These are phyloP conservation scores for Tolypocladium amazonense DNA, from an alignment of 2,329 filamentous ascomycete genomes.

Conservation along the genomic window DNA sequence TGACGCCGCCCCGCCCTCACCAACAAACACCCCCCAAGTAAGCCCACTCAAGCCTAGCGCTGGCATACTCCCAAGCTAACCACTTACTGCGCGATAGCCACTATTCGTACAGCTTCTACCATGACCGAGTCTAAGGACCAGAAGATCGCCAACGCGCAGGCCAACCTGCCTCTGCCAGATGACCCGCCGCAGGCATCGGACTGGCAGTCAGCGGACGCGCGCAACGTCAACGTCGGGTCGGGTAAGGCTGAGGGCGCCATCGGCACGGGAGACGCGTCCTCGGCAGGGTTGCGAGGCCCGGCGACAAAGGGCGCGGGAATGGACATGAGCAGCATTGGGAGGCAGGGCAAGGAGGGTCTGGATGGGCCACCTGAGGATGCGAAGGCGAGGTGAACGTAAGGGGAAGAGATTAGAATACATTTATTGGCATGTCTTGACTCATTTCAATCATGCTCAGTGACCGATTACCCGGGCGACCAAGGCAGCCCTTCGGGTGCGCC, in stretches of 20 bases:
- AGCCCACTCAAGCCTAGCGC: neutral
- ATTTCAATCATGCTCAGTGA: too few species aligned
- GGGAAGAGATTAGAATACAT: too few species aligned
- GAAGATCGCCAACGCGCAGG: conserved; percentile 55
- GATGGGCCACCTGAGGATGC: neutral
- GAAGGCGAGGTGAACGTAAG: neutral
- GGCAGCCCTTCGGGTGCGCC: too few species aligned
- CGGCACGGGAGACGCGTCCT: conserved; percentile 35
- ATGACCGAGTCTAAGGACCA: conserved; percentile 47
- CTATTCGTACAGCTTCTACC: neutral
- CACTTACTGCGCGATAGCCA: neutral
- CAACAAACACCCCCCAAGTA: neutral
- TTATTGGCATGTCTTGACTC: too few species aligned
- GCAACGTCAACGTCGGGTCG: conserved; percentile 57
- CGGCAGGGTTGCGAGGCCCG: conserved; percentile 45
- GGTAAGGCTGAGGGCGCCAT: conserved; percentile 26
- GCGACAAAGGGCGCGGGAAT: conserved; percentile 44
- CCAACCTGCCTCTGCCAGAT: conserved; percentile 71
- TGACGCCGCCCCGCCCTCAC: neutral
- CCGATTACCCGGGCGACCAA: too few species aligned
- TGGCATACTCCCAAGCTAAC: neutral
- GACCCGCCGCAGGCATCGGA: conserved; percentile 67
- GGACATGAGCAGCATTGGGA: conserved; percentile 50
- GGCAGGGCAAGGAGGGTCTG: conserved; percentile 31
- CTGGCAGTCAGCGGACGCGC: conserved; percentile 62